Conservation (phyloP, 2,329 filamentous ascomycete genomes). For the Diplodia corticola region DNA sequence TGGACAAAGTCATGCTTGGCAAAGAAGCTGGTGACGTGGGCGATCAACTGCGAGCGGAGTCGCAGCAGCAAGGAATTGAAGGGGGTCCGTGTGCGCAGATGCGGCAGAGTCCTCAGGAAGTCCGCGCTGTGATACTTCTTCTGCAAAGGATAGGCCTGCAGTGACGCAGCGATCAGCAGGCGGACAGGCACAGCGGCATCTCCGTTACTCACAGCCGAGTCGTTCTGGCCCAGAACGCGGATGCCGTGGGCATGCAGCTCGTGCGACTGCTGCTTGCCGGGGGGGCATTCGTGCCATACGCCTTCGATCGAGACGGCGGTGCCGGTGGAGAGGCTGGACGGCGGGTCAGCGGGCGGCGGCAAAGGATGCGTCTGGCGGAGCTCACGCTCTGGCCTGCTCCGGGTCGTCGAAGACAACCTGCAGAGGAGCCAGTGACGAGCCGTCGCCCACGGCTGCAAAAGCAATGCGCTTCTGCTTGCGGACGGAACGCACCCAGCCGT, state of each 20-base stretch:
- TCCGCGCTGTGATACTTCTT: constrained; percentile 94
- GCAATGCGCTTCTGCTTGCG: constrained; percentile 80
- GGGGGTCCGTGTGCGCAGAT: constrained; percentile 79
- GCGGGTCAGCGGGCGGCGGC: not conserved
- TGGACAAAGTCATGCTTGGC: constrained; percentile 69
- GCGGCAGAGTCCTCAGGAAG: constrained; percentile 83
- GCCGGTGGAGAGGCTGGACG: constrained; percentile 72
- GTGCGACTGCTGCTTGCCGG: constrained; percentile 68
- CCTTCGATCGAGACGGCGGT: constrained; percentile 77
- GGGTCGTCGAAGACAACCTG: constrained; percentile 71
- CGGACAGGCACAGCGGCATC: constrained; percentile 27
- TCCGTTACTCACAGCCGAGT: constrained; percentile 67
- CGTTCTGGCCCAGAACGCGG: constrained; percentile 71
- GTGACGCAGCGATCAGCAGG: constrained; percentile 23
- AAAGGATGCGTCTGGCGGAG: too few species aligned
- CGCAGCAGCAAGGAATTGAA: constrained; percentile 78
- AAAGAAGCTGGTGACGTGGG: constrained; percentile 75
- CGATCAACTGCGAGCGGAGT: constrained; percentile 77
- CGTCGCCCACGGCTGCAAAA: constrained; percentile 85
- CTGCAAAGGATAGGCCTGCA: constrained; percentile 84
- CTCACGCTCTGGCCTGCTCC: constrained; percentile 68
- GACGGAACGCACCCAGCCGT: constrained; percentile 81
- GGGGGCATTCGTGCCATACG: constrained; percentile 69
- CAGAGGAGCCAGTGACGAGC: constrained; percentile 74
- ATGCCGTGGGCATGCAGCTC: constrained; percentile 76